Base-by-base conservation (phyloP, 768 basidiomycete species). In the Boletus edulis region DNA sequence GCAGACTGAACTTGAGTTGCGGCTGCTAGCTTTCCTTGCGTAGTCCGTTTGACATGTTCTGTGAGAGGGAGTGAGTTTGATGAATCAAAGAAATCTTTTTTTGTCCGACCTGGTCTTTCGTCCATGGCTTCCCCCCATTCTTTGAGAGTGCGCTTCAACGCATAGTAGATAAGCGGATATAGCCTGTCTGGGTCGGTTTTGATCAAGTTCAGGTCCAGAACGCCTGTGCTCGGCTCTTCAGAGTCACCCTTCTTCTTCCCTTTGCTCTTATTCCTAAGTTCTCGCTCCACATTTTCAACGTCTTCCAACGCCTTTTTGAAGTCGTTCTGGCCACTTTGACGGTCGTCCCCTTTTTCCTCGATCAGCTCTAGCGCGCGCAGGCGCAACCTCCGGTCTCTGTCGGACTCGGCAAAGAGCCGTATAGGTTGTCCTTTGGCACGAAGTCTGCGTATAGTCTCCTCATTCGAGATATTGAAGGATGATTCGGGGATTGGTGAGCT, bases 71-170 rank as follows among this genome's bases (percentile, higher is more conserved):
- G 50, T 49, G 59, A 59, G 44, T 34, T 31, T 34, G 52, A 22
- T 17, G 29, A 27, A 46, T 27, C n/a, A 5, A 37, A 20, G 18
- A 27, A 11, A 3, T 13, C 3, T 11, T 34, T 10, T 31, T 27
- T 8, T 45, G 38, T 24, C 81, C 35, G 57, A 92, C 94, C 94
- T 63, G 94, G 94, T 65, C 97, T 80, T 57, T 92, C 90, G 51
- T 91, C 92, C 89, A 99, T 89, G 45, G 90, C 89, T 62, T 94
- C 88, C 60, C 86, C 95, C 97, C 97, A 99, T 67, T 99, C 97
- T 64, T 94, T 94, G 49, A 98, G 77, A 6, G 86, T 88, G 58
- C 88, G 80, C 78, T 98, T 98, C 54, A 98, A 75, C 2, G 94
- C 92, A 68, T 94, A 94, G 67, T 99, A 99, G 47, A 99, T 98